Conservation (phyloP, 805 yeast species). For the Kazachstania bromeliacearum region DNA sequence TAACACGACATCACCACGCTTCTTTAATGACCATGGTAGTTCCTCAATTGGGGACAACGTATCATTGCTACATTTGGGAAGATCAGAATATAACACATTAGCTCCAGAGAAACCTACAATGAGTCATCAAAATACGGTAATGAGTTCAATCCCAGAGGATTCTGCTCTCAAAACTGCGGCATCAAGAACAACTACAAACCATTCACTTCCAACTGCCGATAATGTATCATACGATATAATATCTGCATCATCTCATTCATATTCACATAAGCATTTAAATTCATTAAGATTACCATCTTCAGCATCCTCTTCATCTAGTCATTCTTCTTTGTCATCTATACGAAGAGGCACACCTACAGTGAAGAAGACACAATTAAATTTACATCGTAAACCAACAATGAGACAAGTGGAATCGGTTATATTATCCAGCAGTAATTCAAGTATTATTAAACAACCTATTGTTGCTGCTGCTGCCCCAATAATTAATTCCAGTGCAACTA, state of each 20-base stretch:
- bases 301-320: not conserved
- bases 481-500: not conserved
- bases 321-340: not conserved
- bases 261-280: not conserved
- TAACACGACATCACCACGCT: slow-evolving; percentile 25
- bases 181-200: not conserved
- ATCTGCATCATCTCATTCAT: slow-evolving; percentile 8
- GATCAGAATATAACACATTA: not conserved
- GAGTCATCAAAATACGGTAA: slow-evolving; percentile 4
- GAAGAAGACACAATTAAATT: slow-evolving; percentile 5
- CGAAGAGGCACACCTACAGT: slow-evolving; percentile 12
- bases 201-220: slow-evolving; percentile 24
- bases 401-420: slow-evolving; percentile 7
- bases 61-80: slow-evolving; percentile 1
- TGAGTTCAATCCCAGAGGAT: slow-evolving; percentile 16
- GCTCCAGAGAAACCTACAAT: slow-evolving; percentile 2
- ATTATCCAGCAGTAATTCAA: not conserved
- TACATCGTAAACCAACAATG: slow-evolving; percentile 14
- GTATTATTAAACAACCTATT: not conserved
- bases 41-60: slow-evolving; percentile 1
- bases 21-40: slow-evolving; percentile 1
- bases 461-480: not conserved
- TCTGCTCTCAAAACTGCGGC: not conserved
- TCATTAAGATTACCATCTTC: slow-evolving; percentile 5
- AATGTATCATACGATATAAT: slow-evolving; percentile 23